Percentiles rank a stretch among this genome's conserved stretches.
Conservation (phyloP, 805 yeast species). For the Schizosaccharomyces lindneri region DNA sequence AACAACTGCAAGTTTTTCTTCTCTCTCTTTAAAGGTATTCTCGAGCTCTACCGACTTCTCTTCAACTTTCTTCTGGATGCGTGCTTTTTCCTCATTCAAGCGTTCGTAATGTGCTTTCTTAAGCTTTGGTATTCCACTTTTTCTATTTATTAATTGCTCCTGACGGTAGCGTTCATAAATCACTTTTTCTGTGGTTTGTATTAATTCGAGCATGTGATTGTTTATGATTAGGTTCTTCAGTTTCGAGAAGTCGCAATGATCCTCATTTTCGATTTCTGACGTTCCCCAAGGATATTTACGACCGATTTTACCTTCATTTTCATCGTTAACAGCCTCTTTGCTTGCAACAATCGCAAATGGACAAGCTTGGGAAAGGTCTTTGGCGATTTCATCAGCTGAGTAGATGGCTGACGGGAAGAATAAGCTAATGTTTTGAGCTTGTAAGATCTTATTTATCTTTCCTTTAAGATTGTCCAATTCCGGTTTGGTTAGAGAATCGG, state of each 20-base stretch:
- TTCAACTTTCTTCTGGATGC: conserved; percentile 77
- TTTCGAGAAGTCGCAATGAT: conserved; percentile 50
- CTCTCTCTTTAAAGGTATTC: conserved; percentile 95
- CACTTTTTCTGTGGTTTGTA: conserved; percentile 41
- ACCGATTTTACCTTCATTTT: conserved; percentile 26
- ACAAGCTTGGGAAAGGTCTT: conserved; percentile 16
- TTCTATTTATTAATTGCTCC: conserved; percentile 20
- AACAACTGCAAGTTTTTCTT: conserved; percentile 80
- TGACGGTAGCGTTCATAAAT: conserved; percentile 49
- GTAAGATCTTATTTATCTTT: conserved; percentile 12
- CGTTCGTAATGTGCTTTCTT: conserved; percentile 45
- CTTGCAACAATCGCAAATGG: conserved; percentile 61
- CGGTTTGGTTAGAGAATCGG: conserved; percentile 40
- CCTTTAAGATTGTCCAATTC: conserved; percentile 33
- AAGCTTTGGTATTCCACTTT: not conserved
- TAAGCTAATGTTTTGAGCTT: conserved; percentile 29
- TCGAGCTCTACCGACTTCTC: conserved; percentile 94
- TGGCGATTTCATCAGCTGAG: conserved; percentile 13
- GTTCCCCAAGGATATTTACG: conserved; percentile 68
- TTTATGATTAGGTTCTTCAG: conserved; percentile 42
- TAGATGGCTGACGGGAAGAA: conserved; percentile 26
- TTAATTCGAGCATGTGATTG: conserved; percentile 52
- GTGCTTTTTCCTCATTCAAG: conserved; percentile 87
- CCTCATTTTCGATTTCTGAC: conserved; percentile 55
- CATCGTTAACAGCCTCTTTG: conserved; percentile 21